phyloP scores from a whole-genome alignment of 257 asterid species.

The Nicotiana obtusifolia region DNA sequence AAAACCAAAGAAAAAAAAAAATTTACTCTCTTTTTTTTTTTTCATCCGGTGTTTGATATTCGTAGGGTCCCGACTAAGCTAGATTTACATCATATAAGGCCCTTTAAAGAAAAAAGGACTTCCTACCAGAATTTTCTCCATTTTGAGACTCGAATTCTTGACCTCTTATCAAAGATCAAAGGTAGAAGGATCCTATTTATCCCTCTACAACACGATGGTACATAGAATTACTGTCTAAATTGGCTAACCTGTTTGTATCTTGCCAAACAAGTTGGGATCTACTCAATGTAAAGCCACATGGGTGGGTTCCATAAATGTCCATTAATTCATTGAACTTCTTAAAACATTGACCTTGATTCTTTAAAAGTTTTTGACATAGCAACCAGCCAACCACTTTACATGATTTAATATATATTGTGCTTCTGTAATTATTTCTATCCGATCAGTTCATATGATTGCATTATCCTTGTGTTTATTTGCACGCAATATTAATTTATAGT shows the following conservation, averaged over 20 bases:
- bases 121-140: accelerated
- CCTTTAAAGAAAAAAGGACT: no score
- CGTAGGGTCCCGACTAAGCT: no score
- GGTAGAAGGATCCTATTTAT: no score
- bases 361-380: neutral
- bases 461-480: neutral
- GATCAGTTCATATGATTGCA: neutral
- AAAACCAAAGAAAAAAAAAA: neutral
- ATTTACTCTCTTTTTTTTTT: no score
- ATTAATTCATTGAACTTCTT: neutral
- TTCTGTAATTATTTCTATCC: neutral
- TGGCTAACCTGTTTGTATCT: neutral
- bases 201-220: no score
- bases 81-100: no score
- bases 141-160: no score
- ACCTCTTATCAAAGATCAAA: no score
- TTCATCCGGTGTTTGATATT: no score
- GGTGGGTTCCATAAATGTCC: neutral
- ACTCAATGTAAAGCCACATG: neutral
- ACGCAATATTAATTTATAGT: neutral
- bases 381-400: neutral
- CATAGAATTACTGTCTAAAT: no score
- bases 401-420: neutral
- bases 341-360: neutral
- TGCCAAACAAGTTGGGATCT: neutral